Base-by-base conservation (phyloP, 169 alveolate species). In the Cryptosporidium baileyi region DNA sequence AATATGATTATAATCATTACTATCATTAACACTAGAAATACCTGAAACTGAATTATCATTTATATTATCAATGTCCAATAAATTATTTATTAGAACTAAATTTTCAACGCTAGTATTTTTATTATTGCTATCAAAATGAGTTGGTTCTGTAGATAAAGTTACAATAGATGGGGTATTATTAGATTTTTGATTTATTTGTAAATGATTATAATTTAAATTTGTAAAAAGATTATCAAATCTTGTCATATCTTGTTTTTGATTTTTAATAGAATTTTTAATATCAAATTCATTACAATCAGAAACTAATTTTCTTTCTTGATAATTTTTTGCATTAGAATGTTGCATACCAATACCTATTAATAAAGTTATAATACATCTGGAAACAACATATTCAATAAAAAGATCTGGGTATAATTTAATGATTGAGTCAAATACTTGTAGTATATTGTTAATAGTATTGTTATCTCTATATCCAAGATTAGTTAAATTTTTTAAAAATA, bases 341-440 rank as follows among this genome's bases (percentile, higher is more conserved):
- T 74, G 85, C 5, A 36, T 32, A 1, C 85, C 85, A 5, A 74
- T 51, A 36, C 85, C 32, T 24, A 74, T 74, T 13, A 74, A 15
- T 26, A 74, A 38, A 0, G 85, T 74, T 9, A 57, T 36, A 13
- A 59, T 38, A 3, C 85, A 74, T 36, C 85, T 74, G 1, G 85
- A 5, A 9, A 74, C 17, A 1, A 36, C 34, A 54, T 74, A 74
- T 17, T 74, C 85, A n/a, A 74, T 51, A 74, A 74, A 74, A 11
- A 41, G 52, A 3, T 74, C 85, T 8, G 36, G 13, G 47, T 54
- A 22, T 26, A 51, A 28, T 36, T 36, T 13, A n/a, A 38, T 24
- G 9, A 38, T 17, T 9, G 74, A 32, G 19, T 60, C 67, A 38
- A 54, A 67, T 60, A 74, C 40, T 28, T 40, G 32, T 3, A 57